phyloP scores from a whole-genome alignment of 2,329 filamentous ascomycete genomes.

The Emergomyces orientalis region DNA sequence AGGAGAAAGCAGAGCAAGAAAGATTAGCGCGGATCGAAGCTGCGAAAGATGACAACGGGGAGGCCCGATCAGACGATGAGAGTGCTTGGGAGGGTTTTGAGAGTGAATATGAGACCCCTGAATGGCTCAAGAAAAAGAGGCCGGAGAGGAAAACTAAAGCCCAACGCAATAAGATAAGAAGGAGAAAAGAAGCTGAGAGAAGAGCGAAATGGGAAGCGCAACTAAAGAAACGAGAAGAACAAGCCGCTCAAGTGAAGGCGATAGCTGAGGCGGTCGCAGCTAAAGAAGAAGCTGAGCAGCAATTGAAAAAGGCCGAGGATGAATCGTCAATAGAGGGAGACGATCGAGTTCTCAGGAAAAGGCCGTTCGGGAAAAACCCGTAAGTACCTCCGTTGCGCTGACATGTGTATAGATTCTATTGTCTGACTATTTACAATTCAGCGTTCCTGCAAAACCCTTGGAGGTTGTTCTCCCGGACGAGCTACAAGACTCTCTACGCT shows the following conservation, averaged over 20 bases:
- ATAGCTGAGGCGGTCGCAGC: constrained; percentile 48
- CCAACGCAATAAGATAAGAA: constrained; percentile 79
- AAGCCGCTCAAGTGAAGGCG: constrained; percentile 61
- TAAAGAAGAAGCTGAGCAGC: constrained; percentile 40
- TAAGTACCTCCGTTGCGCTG: constrained; percentile 24
- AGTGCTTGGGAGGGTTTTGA: constrained; percentile 86
- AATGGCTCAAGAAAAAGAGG: constrained; percentile 60
- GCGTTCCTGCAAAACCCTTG: constrained; percentile 62
- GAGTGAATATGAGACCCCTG: constrained; percentile 60
- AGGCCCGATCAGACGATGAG: constrained; percentile 72
- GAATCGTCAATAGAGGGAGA: constrained; percentile 45
- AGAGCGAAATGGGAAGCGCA: constrained; percentile 64
- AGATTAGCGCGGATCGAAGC: constrained; percentile 62
- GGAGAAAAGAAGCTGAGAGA: constrained; percentile 78
- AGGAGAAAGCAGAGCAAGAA: constrained; percentile 57
- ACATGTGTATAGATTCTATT: constrained; percentile 1
- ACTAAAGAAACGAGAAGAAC: constrained; percentile 62
- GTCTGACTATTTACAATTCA: constrained; percentile 12
- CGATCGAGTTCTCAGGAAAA: constrained; percentile 57
- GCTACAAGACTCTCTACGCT: constrained; percentile 67
- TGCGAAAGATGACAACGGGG: constrained; percentile 64
- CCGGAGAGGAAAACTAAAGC: constrained; percentile 75
- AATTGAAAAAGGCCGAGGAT: constrained; percentile 26
- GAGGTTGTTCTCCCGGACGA: constrained; percentile 76
- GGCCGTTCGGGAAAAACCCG: constrained; percentile 58